Percentiles rank a stretch among this genome's conserved stretches.
Evolutionary conservation across 2,329 filamentous ascomycete species (phyloP).

Genomic region (Venturia oleaginea): DNA sequence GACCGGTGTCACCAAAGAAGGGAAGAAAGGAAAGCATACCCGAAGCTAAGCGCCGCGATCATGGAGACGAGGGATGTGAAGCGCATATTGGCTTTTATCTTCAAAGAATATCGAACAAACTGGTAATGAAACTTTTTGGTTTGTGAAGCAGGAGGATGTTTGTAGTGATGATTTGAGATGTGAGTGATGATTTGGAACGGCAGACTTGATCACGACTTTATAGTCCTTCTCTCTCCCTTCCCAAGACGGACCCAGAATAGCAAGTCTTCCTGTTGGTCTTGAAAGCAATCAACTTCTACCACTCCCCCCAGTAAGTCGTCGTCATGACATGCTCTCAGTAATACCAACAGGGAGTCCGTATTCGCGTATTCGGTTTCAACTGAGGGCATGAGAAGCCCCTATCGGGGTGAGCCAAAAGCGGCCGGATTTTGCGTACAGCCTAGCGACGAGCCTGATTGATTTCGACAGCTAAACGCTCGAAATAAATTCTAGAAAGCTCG

Average conservation of each 20-base stretch:
- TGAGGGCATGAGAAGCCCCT: not conserved
- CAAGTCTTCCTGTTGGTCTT: not conserved
- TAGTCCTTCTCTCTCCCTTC: not conserved
- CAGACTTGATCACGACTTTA: not conserved
- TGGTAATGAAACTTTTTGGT: no score
- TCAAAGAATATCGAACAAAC: no score
- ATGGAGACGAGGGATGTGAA: not conserved
- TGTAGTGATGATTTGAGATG: not conserved
- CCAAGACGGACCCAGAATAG: not conserved
- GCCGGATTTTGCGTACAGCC: no score
- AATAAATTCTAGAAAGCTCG: no score
- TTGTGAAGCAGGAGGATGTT: not conserved
- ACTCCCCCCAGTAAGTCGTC: not conserved
- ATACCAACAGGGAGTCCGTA: not conserved
- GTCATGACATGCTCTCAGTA: not conserved
- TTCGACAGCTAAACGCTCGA: no score
- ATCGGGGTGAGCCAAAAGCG: no score
- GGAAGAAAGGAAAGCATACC: not conserved
- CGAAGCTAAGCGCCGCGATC: not conserved
- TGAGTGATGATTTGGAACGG: not conserved
- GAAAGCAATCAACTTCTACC: not conserved
- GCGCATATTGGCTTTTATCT: not conserved
- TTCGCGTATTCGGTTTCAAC: not conserved
- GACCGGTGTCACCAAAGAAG: no score
- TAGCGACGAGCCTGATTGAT: no score